Conservation (phyloP, 169 alveolate genomes). For the Plasmodium inui region DNA sequence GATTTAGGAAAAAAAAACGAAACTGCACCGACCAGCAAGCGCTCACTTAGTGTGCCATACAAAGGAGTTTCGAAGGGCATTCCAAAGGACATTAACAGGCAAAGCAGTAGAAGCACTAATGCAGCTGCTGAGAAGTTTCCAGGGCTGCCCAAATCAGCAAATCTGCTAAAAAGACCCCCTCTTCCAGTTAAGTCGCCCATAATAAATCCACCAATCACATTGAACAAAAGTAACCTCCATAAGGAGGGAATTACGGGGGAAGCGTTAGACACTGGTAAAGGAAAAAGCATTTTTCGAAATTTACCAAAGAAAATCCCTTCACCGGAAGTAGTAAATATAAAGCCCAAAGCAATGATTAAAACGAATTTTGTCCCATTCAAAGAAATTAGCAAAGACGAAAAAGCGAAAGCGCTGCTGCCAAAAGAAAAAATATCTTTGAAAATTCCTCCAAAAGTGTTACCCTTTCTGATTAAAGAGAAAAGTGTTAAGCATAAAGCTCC, state of each 20-base stretch:
- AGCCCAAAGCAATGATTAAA: slow-evolving; percentile 29
- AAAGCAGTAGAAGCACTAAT: slow-evolving; percentile 11
- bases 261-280: slow-evolving; percentile 16
- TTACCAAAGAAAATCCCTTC: slow-evolving; percentile 12
- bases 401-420: neutral
- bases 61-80: slow-evolving; percentile 35
- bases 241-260: slow-evolving; percentile 18
- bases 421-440: slow-evolving; percentile 26
- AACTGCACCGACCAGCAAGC: slow-evolving; percentile 21
- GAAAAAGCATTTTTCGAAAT: slow-evolving; percentile 42
- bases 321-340: slow-evolving; percentile 14
- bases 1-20: slow-evolving; percentile 4
- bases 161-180: slow-evolving; percentile 37
- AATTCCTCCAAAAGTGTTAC: slow-evolving; percentile 17
- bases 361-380: slow-evolving; percentile 22
- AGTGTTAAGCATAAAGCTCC: slow-evolving; percentile 46
- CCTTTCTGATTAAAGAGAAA: slow-evolving; percentile 52
- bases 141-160: slow-evolving; percentile 23
- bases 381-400: slow-evolving; percentile 33
- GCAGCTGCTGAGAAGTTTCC: slow-evolving; percentile 9
- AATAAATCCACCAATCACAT: slow-evolving; percentile 1
- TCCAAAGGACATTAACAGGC: slow-evolving; percentile 27
- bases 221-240: slow-evolving; percentile 19
- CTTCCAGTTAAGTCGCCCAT: slow-evolving; percentile 15
- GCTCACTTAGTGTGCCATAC: slow-evolving; percentile 62